Evolutionary conservation across 306 rosid genomes (phyloP).

Genomic region (Gillenia trifoliata): DNA sequence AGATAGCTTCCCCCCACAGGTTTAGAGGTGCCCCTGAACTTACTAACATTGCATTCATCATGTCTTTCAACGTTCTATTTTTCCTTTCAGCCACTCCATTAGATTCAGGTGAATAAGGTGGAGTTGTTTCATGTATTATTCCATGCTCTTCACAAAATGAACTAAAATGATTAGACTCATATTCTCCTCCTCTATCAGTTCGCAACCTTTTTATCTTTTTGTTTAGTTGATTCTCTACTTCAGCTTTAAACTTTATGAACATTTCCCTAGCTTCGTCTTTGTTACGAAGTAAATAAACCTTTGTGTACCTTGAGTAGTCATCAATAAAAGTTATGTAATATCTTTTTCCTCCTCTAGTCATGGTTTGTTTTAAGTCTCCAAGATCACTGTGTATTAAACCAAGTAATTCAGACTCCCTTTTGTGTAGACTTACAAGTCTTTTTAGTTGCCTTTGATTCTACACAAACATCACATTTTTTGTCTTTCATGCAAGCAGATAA

Average conservation of each 20-base stretch:
- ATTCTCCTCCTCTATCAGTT: conserved; percentile 1
- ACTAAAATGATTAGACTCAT: not conserved
- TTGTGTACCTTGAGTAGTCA: not conserved
- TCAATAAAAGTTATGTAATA: not conserved
- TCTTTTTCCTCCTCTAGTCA: not conserved
- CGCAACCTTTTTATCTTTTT: conserved; percentile 5
- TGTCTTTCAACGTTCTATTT: not conserved
- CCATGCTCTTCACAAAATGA: not conserved
- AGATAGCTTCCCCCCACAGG: not conserved
- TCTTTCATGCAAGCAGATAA: not conserved
- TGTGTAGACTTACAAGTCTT: not conserved
- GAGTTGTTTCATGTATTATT: not conserved
- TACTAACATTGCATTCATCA: conserved; percentile 1
- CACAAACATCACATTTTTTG: not conserved
- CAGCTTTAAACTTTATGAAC: not conserved
- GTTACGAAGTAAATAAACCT: not conserved
- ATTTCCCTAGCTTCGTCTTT: not conserved
- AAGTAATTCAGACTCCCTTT: not conserved
- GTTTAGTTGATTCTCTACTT: conserved; percentile 2
- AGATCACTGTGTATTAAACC: not conserved
- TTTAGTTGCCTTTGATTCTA: not conserved
- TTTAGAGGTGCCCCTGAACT: not conserved
- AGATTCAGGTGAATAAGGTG: not conserved
- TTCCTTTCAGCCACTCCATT: conserved; percentile 2
- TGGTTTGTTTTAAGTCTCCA: not conserved